Evolutionary conservation across 306 rosid genomes (phyloP).

Genomic region (Rubus parviflorus): DNA sequence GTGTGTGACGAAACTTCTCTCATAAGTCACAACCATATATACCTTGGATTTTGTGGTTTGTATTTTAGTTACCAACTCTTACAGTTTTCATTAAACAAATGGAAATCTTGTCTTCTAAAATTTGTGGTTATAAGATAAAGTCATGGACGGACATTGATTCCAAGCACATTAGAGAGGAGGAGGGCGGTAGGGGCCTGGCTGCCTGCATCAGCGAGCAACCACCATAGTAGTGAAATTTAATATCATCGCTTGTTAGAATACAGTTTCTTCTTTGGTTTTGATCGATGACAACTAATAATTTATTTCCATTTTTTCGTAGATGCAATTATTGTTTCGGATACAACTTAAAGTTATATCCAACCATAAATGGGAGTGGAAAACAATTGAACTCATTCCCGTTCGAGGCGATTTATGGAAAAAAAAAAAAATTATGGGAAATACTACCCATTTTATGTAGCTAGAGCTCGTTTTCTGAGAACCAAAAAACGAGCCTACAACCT

Average conservation of each 20-base stretch:
- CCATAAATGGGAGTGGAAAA: too few species aligned
- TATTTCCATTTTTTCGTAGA: background rate
- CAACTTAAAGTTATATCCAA: too few species aligned
- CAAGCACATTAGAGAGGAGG: background rate
- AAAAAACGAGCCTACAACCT: too few species aligned
- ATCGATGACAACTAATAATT: background rate
- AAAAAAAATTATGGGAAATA: too few species aligned
- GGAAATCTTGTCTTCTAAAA: background rate
- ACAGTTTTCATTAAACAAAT: background rate
- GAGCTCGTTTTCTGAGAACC: too few species aligned
- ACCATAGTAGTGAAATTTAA: background rate
- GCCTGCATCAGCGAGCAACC: slow-evolving; percentile 1
- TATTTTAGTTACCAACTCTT: background rate
- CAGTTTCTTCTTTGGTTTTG: background rate
- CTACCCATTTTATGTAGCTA: too few species aligned
- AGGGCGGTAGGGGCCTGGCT: background rate
- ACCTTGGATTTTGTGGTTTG: background rate
- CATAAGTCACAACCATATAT: background rate
- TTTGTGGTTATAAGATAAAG: background rate
- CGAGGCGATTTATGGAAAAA: too few species aligned
- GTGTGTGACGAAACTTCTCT: background rate
- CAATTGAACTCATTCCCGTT: too few species aligned
- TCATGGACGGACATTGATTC: background rate
- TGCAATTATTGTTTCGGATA: background rate
- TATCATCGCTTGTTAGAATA: background rate